A percentile compares a stretch with the other conserved stretches of the same genome.
These are phyloP conservation scores for Aureobasidium sp. DNA, from an alignment of 2,329 filamentous ascomycete genomes.

Conservation along the genomic window DNA sequence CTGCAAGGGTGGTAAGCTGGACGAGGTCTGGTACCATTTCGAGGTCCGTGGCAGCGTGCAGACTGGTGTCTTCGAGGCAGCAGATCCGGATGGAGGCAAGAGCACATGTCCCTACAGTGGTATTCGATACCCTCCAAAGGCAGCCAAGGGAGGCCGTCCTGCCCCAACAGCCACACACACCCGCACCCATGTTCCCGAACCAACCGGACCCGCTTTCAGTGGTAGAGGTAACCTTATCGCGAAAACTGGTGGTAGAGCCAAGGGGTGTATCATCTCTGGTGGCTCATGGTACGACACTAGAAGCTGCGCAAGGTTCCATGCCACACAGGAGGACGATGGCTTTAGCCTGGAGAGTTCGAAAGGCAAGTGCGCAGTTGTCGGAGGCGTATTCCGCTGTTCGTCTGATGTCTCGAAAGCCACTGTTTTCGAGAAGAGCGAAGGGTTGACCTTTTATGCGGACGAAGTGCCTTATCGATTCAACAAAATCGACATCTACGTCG, in stretches of 20 bases:
- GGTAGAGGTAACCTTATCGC: conserved; percentile 56
- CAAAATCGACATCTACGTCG: conserved; percentile 38
- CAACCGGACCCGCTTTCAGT: conserved; percentile 38
- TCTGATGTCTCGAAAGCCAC: conserved; percentile 36
- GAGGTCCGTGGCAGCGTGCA: conserved; percentile 53
- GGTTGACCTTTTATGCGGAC: conserved; percentile 39
- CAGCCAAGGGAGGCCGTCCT: conserved; percentile 22
- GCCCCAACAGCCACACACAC: conserved; percentile 25
- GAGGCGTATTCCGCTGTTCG: conserved; percentile 48
- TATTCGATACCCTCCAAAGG: conserved; percentile 59
- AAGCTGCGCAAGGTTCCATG: conserved; percentile 59
- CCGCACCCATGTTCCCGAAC: neutral
- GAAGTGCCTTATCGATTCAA: conserved; percentile 34
- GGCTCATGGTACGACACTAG: conserved; percentile 61
- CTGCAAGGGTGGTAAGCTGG: conserved; percentile 41
- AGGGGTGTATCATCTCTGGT: conserved; percentile 58
- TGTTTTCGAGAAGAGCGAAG: conserved; percentile 31
- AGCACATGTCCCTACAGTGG: conserved; percentile 55
- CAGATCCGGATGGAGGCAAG: conserved; percentile 46
- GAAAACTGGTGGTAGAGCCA: conserved; percentile 37
- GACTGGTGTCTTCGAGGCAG: conserved; percentile 51
- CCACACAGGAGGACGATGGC: conserved; percentile 36
- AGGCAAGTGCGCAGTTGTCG: conserved; percentile 49
- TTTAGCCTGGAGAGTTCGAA: conserved; percentile 53
- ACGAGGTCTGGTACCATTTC: conserved; percentile 56